Base-by-base conservation (phyloP, 805 yeast genomes). In the Candida germanica region DNA sequence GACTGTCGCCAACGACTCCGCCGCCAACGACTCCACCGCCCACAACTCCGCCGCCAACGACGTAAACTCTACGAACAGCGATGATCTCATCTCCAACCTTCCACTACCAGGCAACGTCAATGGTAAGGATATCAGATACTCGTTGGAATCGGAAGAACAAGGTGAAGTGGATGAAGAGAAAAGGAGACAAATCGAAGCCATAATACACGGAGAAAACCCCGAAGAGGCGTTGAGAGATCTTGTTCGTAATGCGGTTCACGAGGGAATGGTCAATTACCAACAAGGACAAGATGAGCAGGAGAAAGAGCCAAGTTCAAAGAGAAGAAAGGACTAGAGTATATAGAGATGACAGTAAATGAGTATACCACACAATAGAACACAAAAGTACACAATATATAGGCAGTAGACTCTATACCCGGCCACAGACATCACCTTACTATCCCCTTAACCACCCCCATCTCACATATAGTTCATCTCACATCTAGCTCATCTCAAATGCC, bases 181-280 rank as follows among this genome's bases (percentile, higher is more conserved):
- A 50, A 72, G 93, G 46, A 64, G 67, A 47, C 68, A 74, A 51
- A 64, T 91, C 16, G 85, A 83, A 50, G 75, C 71, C 26, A 87
- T 91, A 16, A 73, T 88, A 44, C 72, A 78, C 44, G 80, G 94
- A 38, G 94, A 81, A 4, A 81, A 87, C 50, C 87, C 91, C 3
- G 95, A 88, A 54, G 86, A 78, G 44, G 83, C 79, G 19, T 65
- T 89, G 29, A 77, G 83, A 50, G 77, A 77, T 27, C 75, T 83
- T 48, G 77, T 89, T 21, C 65, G 76, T 45, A 75, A 75, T 10
- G 80, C 83, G 8, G 80, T 89, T 4, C 75, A 80, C 28, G 73
- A 75, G 32, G 81, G 81, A 32, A 55, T 76, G 56, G 46, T 54
- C 12, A 48, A 57, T 26, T 59, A 49, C 46, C 44, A 46, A 25